These are phyloP conservation scores for Saccharomyces paradoxus DNA, from an alignment of 805 yeast genomes.

Conservation along the genomic window DNA sequence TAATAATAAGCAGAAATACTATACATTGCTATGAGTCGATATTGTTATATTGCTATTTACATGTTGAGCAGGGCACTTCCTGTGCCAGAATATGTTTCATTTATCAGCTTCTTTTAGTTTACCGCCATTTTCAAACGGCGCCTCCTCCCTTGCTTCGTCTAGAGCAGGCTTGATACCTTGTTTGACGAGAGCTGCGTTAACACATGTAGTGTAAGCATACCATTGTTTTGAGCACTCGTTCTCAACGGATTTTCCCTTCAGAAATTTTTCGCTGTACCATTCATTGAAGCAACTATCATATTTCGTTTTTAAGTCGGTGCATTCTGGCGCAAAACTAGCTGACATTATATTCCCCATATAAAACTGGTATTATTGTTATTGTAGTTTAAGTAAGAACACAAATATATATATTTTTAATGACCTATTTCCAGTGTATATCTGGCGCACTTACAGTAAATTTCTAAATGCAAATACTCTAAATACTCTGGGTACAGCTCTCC, in stretches of 20 bases:
- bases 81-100: not conserved
- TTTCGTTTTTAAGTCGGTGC: slow-evolving; percentile 74
- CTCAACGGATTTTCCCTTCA: slow-evolving; percentile 45
- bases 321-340: slow-evolving; percentile 93
- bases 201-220: slow-evolving; percentile 83
- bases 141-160: slow-evolving; percentile 83
- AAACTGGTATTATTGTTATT: not conserved
- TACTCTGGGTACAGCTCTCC: not conserved
- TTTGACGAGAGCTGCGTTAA: slow-evolving; percentile 59
- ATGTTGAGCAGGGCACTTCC: not conserved
- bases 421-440: not conserved
- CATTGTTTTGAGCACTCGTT: slow-evolving; percentile 90
- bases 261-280: slow-evolving; percentile 87
- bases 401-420: not conserved
- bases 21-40: not conserved
- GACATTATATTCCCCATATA: slow-evolving; percentile 68
- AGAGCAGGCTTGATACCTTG: slow-evolving; percentile 76
- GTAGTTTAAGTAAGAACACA: not conserved
- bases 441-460: not conserved
- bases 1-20: not conserved
- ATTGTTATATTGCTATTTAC: not conserved
- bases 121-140: slow-evolving; percentile 75
- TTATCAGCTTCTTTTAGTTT: slow-evolving; percentile 19
- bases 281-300: slow-evolving; percentile 90
- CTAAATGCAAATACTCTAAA: not conserved